Evolutionary conservation across 257 asterid species (phyloP), one percentile per base, ranked within the genome.

Genomic region (Solanum bulbocastanum): DNA sequence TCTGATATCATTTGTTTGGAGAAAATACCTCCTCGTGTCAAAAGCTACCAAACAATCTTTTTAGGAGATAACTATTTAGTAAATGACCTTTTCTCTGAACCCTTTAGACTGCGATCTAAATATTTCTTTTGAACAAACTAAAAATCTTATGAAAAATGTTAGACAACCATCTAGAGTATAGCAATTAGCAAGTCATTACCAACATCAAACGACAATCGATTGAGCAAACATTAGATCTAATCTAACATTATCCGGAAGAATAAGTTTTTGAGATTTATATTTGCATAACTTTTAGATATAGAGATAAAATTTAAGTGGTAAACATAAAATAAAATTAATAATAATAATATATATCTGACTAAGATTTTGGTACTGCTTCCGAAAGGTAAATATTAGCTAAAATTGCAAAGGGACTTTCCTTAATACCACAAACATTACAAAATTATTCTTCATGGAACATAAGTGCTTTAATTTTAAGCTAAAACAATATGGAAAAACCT

Each of bases 11-110:
- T 32, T 27, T 65, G 35, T 65, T 66, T 27, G 3, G 10, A 27
- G 32, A 15, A 66, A 66, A 66, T 1, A 0, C 1, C 5, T 25
- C 1, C 32, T 12, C 36, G 3, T 1, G 0, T 12, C 20, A 5
- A 66, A 66, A 66, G 9, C 1, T 66, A 66, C 2, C 10, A 14
- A 27, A 11, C 1, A 27, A 12, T 66, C 20, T 5, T 8, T 66
- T 12, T 6, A 6, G 3, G 5, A 12, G 10, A 5, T 32, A 66
- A 25, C 0, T 66, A 25, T 25, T 27, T 27, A 13, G 4, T 68
- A 68, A 5, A 6, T 30, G 75, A 66, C 4, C 5, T 27, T 68
- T 5, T 68, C 33, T 68, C 15, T 6, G 0, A 68, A 14, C 5
- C 1, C 30, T 27, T 68, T 30, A 14, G 5, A 27, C 1, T 68